A percentile compares a stretch with the other conserved stretches of the same genome.
Conservation (phyloP, 352 stramenopile species). For the Phytophthora pini region DNA sequence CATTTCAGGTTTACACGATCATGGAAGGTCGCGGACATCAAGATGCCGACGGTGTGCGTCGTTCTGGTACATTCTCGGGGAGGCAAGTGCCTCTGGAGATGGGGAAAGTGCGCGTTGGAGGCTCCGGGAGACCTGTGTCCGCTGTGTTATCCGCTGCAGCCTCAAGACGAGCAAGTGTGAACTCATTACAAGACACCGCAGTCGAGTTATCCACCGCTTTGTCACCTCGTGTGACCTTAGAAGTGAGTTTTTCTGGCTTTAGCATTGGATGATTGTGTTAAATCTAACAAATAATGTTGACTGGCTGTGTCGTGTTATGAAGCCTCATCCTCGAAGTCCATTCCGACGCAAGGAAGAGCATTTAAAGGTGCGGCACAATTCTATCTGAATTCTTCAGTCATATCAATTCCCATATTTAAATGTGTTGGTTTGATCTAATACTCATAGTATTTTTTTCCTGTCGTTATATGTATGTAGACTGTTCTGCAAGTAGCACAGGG, state of each 20-base stretch:
- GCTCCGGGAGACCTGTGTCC: slow-evolving; percentile 51
- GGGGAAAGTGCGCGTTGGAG: slow-evolving; percentile 57
- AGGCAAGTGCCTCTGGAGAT: slow-evolving; percentile 48
- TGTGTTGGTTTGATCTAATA: background rate
- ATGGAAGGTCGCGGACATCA: slow-evolving; percentile 30
- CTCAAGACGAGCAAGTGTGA: slow-evolving; percentile 6
- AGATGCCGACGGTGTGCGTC: slow-evolving; percentile 17
- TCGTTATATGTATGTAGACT: slow-evolving; percentile 8
- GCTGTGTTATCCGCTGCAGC: slow-evolving; percentile 17
- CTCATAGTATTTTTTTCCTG: background rate
- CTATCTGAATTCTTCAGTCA: too few species aligned
- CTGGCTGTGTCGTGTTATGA: background rate
- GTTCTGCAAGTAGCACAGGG: slow-evolving; percentile 7
- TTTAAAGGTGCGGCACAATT: slow-evolving; percentile 30
- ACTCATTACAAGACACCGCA: slow-evolving; percentile 8
- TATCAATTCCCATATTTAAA: background rate
- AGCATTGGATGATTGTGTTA: background rate
- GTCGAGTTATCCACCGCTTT: background rate
- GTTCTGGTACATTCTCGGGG: slow-evolving; percentile 34
- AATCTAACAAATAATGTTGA: background rate
- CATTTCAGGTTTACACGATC: background rate
- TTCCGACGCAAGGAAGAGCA: slow-evolving; percentile 51
- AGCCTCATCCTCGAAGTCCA: slow-evolving; percentile 49
- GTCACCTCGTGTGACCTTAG: slow-evolving; percentile 35
- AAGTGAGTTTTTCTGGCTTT: slow-evolving; percentile 18